Evolutionary conservation across 495 filamentous ascomycete species (phyloP).

Genomic region (Entonaema liquescens): DNA sequence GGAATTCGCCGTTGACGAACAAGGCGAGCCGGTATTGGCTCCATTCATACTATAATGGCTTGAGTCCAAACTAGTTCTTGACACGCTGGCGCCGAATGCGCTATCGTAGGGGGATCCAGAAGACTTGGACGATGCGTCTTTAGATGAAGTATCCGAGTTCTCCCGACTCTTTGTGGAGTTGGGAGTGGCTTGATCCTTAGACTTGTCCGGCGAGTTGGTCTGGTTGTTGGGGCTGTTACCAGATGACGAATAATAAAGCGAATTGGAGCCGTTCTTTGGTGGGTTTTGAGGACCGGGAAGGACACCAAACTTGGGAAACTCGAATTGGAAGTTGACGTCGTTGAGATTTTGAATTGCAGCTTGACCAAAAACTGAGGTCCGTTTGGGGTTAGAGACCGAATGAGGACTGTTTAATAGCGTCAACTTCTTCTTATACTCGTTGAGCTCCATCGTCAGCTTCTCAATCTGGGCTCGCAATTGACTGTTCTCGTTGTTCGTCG

Average conservation of each 20-base stretch:
- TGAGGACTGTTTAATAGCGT: constrained; percentile 60
- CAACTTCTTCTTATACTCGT: constrained; percentile 87
- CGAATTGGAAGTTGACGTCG: constrained; percentile 85
- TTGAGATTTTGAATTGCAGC: constrained; percentile 70
- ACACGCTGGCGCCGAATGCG: constrained; percentile 52
- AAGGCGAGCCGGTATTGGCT: constrained; percentile 65
- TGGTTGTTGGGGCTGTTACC: constrained; percentile 41
- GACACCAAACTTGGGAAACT: constrained; percentile 90
- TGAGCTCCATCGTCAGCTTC: constrained; percentile 82
- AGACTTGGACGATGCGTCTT: constrained; percentile 49
- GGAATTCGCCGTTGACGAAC: constrained; percentile 65
- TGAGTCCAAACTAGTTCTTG: constrained; percentile 69
- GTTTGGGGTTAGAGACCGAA: constrained; percentile 18
- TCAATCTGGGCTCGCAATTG: constrained; percentile 86
- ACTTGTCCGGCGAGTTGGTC: constrained; percentile 44
- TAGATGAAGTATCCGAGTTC: constrained; percentile 43
- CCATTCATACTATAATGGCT: constrained; percentile 54
- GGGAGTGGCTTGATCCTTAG: constrained; percentile 44
- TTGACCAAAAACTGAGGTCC: constrained; percentile 47
- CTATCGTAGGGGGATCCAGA: constrained; percentile 49
- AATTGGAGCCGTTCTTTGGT: constrained; percentile 53
- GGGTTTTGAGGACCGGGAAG: constrained; percentile 71
- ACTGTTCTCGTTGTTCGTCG: constrained; percentile 85
- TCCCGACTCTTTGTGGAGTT: constrained; percentile 42
- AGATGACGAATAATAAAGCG: constrained; percentile 42